phyloP scores from a whole-genome alignment of 352 stramenopile genomes.

The Phytophthora tubulina region DNA sequence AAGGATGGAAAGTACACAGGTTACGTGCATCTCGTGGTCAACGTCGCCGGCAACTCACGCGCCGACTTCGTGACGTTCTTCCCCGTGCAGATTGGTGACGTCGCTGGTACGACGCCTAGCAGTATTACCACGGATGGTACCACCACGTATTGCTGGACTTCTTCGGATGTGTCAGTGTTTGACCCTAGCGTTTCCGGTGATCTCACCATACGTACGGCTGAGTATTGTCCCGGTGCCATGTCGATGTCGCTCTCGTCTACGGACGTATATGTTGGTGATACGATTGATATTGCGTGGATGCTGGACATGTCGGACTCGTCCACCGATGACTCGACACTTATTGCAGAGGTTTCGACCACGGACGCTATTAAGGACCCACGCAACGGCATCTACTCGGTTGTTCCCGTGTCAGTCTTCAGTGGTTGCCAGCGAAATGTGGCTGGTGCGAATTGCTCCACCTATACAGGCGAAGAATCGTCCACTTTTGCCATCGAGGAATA shows the following conservation, averaged over 20 bases:
- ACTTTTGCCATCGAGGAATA: conserved; percentile 66
- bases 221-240: conserved; percentile 77
- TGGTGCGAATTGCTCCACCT: conserved; percentile 72
- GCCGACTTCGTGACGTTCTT: conserved; percentile 87
- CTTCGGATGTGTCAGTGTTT: conserved; percentile 65
- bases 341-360: conserved; percentile 72
- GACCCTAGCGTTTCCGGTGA: conserved; percentile 60
- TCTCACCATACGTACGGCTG: conserved; percentile 70
- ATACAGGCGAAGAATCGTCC: conserved; percentile 62
- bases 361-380: conserved; percentile 63
- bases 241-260: conserved; percentile 65
- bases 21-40: conserved; percentile 76
- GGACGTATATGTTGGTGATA: conserved; percentile 57
- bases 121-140: conserved; percentile 66
- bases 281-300: conserved; percentile 67
- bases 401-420: conserved; percentile 79
- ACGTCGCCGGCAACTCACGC: conserved; percentile 69
- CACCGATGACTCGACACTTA: conserved; percentile 59
- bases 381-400: conserved; percentile 66
- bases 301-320: conserved; percentile 67
- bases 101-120: conserved; percentile 57
- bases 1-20: conserved; percentile 87
- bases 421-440: conserved; percentile 63
- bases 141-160: conserved; percentile 83
- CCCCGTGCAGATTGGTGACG: conserved; percentile 74